Conservation (phyloP, 305 asterid genomes). For the Ilex paraguariensis region DNA sequence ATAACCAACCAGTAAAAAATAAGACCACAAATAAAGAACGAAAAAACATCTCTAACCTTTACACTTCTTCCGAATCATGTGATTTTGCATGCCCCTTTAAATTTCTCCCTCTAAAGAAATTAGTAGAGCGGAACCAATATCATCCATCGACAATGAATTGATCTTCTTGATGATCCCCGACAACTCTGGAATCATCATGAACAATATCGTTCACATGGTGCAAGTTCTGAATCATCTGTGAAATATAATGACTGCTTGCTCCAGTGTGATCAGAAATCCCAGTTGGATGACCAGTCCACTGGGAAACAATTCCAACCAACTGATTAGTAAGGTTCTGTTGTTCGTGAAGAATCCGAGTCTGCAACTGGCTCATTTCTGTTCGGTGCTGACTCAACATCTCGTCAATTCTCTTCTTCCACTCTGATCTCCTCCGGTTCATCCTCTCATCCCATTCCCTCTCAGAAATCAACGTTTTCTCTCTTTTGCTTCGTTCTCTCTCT, state of each 20-base stretch:
- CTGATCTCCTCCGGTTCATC: conserved; percentile 63
- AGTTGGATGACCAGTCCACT: conserved; percentile 77
- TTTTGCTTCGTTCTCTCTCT: conserved; percentile 55
- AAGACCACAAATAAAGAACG: no score
- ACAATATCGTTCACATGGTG: conserved; percentile 73
- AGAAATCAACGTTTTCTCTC: conserved; percentile 54
- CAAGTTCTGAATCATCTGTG: conserved; percentile 94
- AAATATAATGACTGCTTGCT: conserved; percentile 68
- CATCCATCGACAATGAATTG: conserved; percentile 91
- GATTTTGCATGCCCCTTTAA: background rate
- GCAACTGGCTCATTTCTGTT: conserved; percentile 77
- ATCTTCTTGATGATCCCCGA: conserved; percentile 86
- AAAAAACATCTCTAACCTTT: background rate
- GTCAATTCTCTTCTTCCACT: conserved; percentile 80
- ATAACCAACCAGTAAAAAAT: no score
- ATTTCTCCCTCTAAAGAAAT: background rate
- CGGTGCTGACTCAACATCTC: conserved; percentile 69
- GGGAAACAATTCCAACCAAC: conserved; percentile 78
- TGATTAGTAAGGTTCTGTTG: conserved; percentile 80
- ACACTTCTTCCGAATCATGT: background rate
- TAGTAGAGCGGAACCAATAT: background rate
- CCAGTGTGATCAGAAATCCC: conserved; percentile 76
- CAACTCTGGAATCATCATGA: conserved; percentile 79
- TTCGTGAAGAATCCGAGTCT: conserved; percentile 77
- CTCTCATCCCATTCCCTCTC: conserved; percentile 84